Base-by-base conservation (phyloP, 805 yeast species). In the Monosporozyma unispora region DNA sequence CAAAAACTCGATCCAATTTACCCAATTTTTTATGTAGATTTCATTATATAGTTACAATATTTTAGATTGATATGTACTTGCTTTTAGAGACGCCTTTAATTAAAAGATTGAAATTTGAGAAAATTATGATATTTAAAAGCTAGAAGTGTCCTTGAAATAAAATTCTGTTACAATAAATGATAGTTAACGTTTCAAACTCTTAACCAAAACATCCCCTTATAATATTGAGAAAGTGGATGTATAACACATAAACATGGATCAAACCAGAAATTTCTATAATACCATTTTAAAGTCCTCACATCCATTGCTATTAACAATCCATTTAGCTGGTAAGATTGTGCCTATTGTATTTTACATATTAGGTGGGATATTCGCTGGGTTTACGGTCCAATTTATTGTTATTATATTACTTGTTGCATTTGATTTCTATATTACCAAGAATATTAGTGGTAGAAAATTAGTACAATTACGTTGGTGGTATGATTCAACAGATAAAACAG, bases 401-500 rank as follows among this genome's bases (percentile, higher is more conserved):
- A 81, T 88, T 21, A 79, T 90, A 2, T 70, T 93, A 16, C 69
- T 89, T 18, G 74, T 87, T 19, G 86, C 96, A 0, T 87, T 88
- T 1, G 99, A 91, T 65, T 91, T 91, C 61, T 91, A 97, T 95
- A 84, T 87, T 61, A 81, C 87, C 22, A 93, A 91, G 63, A 91
- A 91, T 66, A 85, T 91, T 23, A 75, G 95, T 19, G 99, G 99
- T 1, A 72, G 98, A 51, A 75, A 87, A 50, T 68, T 91, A 49
- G 97, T 93, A 4, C 98, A 97, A 0, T 73, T 93, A 54, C 76
- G 95, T 55, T 91, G 99, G 99, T 91, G 98, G 96, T 93, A 91
- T 63, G 97, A 91, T 63, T 75, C 89, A 0, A 54, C 63, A 2
- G 57, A 59, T 9, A 48, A 51, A 11, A 53, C 57, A 11, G 53